Evolutionary conservation across 495 filamentous ascomycete genomes (phyloP).

Genomic region (Darksidea phi): DNA sequence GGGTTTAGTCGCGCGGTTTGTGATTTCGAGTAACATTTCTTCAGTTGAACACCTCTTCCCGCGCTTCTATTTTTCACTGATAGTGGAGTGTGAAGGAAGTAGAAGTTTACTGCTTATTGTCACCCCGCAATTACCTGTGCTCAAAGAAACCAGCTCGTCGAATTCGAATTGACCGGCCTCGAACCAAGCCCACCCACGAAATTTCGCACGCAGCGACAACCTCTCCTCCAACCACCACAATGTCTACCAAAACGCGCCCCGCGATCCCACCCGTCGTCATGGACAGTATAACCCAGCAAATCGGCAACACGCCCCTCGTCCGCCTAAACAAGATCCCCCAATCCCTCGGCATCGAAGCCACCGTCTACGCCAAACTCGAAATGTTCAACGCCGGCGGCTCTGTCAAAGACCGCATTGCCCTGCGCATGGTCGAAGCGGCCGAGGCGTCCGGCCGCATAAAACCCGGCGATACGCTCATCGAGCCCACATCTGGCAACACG

Average conservation of each 20-base stretch:
- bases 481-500: slow-evolving; percentile 97
- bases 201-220: neutral
- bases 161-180: neutral
- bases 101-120: too few species aligned
- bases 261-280: slow-evolving; percentile 58
- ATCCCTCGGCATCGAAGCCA: slow-evolving; percentile 80
- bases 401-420: slow-evolving; percentile 95
- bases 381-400: slow-evolving; percentile 97
- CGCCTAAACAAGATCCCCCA: slow-evolving; percentile 88
- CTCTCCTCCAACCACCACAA: slow-evolving; percentile 34
- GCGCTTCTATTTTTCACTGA: too few species aligned
- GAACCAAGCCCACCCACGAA: neutral
- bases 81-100: too few species aligned
- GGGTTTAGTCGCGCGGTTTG: too few species aligned
- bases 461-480: slow-evolving; percentile 94
- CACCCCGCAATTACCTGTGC: neutral
- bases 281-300: slow-evolving; percentile 63
- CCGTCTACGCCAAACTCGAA: slow-evolving; percentile 93
- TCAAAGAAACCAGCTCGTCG: slow-evolving; percentile 1
- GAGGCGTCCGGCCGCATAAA: slow-evolving; percentile 90
- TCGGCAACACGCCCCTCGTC: slow-evolving; percentile 94
- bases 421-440: slow-evolving; percentile 97
- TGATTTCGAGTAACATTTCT: too few species aligned
- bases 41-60: too few species aligned
- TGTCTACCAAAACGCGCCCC: slow-evolving; percentile 53